Base-by-base conservation (phyloP, 2,329 filamentous ascomycete species). In the Neodidymelliopsis sp. region DNA sequence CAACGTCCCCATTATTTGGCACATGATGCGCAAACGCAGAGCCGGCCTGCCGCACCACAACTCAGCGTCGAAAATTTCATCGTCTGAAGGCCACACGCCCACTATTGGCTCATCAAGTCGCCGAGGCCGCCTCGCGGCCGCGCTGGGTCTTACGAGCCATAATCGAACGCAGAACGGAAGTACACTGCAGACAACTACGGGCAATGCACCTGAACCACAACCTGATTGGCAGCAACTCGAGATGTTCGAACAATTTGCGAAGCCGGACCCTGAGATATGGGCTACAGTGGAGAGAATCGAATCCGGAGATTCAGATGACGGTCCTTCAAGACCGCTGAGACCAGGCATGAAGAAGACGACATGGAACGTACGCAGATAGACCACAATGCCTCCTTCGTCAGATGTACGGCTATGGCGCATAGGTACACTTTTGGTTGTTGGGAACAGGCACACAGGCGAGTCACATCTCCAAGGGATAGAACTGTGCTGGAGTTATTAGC, bases 1-100 rank as follows among this genome's bases (percentile, higher is more conserved):
- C 20, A 70, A 71, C 45, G 51, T 71, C 1, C 67, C 67, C 7
- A 67, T 70, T 7, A 63, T 70, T 12, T 70, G 64, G 62, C 67
- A 70, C 50, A 69, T 70, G 65, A 56, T 59, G 43, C 63, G 67
- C 16, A 70, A 69, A 37, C 56, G 49, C 20, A 49, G 42, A 20
- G 49, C 52, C 4, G 23, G 56, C 4, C 55, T 59, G 2, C 54
- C 57, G 15, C 56, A 52, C 24, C 56, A 54, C 8, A 35, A 23
- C 15, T 34, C 47, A 5, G 35, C 37, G 24, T 61, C 60, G 38
- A 63, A 59, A 57, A 48, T 54, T 6, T 53, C 52, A 23, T 54
- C 51, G 1, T 44, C 42, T 6, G 35, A 23, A 6, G 60, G 51
- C 12, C 54, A 54, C 15, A 58, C 58, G 20, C 49, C 58, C 16